Evolutionary conservation across 225 moss, liverwort and hornwort species (phyloP), one percentile per base, ranked within the genome.

Genomic region (Lunularia cruciata): DNA sequence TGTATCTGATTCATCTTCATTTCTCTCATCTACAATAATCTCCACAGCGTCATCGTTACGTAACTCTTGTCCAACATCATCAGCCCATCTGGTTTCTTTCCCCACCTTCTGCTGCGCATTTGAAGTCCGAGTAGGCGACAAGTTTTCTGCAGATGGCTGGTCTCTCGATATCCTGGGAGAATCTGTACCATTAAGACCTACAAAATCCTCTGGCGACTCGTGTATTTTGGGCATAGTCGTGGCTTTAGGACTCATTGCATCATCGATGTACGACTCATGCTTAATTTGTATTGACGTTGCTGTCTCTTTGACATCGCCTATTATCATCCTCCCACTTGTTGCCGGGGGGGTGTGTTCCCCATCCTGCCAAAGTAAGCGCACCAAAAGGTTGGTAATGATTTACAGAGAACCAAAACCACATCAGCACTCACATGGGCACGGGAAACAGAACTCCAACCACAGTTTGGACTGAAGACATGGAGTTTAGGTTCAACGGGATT

Each of bases 1-100:
- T 34, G 47, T 23, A 8, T 28, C 72, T 13, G 47, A 71, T 12
- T 71, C 53, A 31, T 79, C 77, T 8, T 65, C 32, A 4, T 13
- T 68, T 0, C 4, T 62, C 60, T 79, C 81, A 26, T 88, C 89
- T 38, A 81, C 75, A 28, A 83, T 73, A 32, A 95, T 91, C 61
- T 91, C 94, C 14, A 77, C 45, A 51, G 45, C 11, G 28, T 37
- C 22, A 37, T 20, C 23, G 25, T 33, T 35, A 0, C 48, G 36
- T 25, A 53, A 0, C 3, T 76, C 39, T 14, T 72, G 12, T 36
- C 55, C 75, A 67, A n/a, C 47, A 9, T 72, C 67, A 57, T 74
- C 73, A 5, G 83, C 83, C 83, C 83, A 84, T 37, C 80, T 77
- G 0, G 77, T 77, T 65, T 80, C 78, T 57, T 83, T 78, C 9